Percentiles rank a stretch among this genome's conserved stretches.
phyloP scores from a whole-genome alignment of 805 yeast species.

The Yamadazyma akitaensis region DNA sequence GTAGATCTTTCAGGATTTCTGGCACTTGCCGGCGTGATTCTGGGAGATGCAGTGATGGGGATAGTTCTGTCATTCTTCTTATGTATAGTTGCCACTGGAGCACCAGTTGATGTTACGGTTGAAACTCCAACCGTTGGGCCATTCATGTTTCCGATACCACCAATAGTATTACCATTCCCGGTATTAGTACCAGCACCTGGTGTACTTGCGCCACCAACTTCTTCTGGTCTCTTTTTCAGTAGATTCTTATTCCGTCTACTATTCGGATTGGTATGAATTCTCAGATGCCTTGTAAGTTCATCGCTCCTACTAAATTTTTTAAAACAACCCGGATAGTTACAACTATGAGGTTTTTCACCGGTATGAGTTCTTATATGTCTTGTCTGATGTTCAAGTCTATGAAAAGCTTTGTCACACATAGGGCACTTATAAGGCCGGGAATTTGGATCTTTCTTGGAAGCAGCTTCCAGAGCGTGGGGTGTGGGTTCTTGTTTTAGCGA shows the following conservation, averaged over 20 bases:
- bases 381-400: constrained; percentile 73
- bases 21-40: background rate
- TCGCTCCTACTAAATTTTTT: constrained; percentile 69
- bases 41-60: background rate
- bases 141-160: too few species aligned
- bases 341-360: constrained; percentile 79
- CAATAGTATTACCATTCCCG: background rate
- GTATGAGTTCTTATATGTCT: constrained; percentile 79
- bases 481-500: constrained; percentile 4
- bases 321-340: constrained; percentile 66
- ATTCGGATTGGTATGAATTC: constrained; percentile 71
- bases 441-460: constrained; percentile 21
- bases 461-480: constrained; percentile 1
- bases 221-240: constrained; percentile 11
- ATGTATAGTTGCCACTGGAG: background rate
- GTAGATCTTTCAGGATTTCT: background rate
- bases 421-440: constrained; percentile 69
- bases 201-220: background rate
- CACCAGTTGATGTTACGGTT: background rate
- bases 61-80: background rate
- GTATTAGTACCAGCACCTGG: background rate
- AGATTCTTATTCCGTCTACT: constrained; percentile 56
- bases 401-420: constrained; percentile 70
- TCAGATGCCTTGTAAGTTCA: constrained; percentile 68
- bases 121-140: background rate